phyloP scores from a whole-genome alignment of 805 yeast genomes.

The Lachancea lanzarotensis region DNA sequence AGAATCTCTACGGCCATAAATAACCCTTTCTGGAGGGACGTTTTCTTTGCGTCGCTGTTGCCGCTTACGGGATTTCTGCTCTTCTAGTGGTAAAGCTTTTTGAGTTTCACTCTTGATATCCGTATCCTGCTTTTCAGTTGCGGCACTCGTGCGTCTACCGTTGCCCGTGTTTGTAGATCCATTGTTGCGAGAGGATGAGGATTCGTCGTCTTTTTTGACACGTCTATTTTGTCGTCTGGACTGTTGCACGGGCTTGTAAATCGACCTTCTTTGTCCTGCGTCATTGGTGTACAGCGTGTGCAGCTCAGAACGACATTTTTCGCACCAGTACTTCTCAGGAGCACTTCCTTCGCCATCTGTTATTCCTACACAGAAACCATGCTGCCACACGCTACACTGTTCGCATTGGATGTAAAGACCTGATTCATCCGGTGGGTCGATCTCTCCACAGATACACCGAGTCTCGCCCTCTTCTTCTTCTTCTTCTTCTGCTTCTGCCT shows the following conservation, averaged over 20 bases:
- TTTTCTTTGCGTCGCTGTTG: constrained; percentile 5
- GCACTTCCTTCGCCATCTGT: constrained; percentile 57
- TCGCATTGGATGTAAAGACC: constrained; percentile 84
- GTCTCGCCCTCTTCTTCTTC: constrained; percentile 42
- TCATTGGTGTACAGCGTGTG: constrained; percentile 40
- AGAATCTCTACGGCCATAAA: constrained; percentile 7
- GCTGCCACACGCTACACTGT: constrained; percentile 93
- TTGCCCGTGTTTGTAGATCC: neutral
- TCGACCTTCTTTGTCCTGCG: constrained; percentile 22
- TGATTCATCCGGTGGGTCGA: constrained; percentile 41
- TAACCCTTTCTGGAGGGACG: neutral
- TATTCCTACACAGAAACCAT: constrained; percentile 91
- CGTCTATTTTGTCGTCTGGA: constrained; percentile 28
- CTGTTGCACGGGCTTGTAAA: constrained; percentile 38
- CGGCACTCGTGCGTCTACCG: neutral
- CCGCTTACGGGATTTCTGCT: constrained; percentile 4
- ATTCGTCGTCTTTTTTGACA: constrained; percentile 4
- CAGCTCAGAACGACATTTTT: constrained; percentile 76
- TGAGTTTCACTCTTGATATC: neutral
- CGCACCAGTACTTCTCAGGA: constrained; percentile 96
- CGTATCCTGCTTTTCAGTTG: neutral
- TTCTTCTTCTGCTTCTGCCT: constrained; percentile 16
- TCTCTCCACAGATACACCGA: constrained; percentile 39
- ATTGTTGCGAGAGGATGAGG: neutral
- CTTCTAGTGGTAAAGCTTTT: constrained; percentile 7